Evolutionary conservation across 495 filamentous ascomycete genomes (phyloP).

Genomic region (Evansstolkia leycettana): DNA sequence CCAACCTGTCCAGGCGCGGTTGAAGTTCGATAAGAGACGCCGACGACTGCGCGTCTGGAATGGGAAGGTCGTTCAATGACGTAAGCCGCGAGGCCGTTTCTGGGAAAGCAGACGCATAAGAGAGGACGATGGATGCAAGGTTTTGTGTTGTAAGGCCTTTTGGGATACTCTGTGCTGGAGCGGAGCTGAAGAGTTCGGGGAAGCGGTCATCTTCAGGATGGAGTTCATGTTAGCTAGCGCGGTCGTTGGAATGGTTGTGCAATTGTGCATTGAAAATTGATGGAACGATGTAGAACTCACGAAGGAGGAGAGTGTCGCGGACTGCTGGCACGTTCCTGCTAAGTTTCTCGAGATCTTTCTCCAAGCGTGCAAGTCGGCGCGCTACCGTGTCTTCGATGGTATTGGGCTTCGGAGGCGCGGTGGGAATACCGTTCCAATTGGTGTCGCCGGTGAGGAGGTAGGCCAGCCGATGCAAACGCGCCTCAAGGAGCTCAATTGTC

Average conservation of each 20-base stretch:
- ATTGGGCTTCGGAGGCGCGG: slow-evolving; percentile 22
- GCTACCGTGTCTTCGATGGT: slow-evolving; percentile 31
- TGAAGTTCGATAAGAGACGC: slow-evolving; percentile 53
- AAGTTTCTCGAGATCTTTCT: slow-evolving; percentile 42
- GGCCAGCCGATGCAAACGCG: slow-evolving; percentile 60
- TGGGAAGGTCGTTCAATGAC: slow-evolving; percentile 63
- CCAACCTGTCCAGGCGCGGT: slow-evolving; percentile 57
- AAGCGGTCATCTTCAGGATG: slow-evolving; percentile 35
- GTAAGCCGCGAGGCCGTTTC: slow-evolving; percentile 67
- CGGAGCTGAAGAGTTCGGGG: slow-evolving; percentile 44
- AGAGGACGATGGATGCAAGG: slow-evolving; percentile 55
- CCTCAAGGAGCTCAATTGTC: slow-evolving; percentile 66
- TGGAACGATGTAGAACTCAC: slow-evolving; percentile 12
- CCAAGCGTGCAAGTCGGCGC: slow-evolving; percentile 50
- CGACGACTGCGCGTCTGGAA: slow-evolving; percentile 59
- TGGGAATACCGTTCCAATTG: slow-evolving; percentile 29
- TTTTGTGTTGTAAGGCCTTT: slow-evolving; percentile 30
- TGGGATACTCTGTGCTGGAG: slow-evolving; percentile 23
- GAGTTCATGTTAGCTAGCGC: too few species aligned
- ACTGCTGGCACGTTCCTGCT: slow-evolving; percentile 33
- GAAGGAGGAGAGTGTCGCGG: slow-evolving; percentile 37
- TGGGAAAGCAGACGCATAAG: slow-evolving; percentile 62
- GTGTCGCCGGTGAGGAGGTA: slow-evolving; percentile 57
- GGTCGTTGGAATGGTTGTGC: too few species aligned
- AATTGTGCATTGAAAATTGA: too few species aligned